Evolutionary conservation across 1,139 yeast species (phyloP).

Genomic region (Blastobotrys elegans): DNA sequence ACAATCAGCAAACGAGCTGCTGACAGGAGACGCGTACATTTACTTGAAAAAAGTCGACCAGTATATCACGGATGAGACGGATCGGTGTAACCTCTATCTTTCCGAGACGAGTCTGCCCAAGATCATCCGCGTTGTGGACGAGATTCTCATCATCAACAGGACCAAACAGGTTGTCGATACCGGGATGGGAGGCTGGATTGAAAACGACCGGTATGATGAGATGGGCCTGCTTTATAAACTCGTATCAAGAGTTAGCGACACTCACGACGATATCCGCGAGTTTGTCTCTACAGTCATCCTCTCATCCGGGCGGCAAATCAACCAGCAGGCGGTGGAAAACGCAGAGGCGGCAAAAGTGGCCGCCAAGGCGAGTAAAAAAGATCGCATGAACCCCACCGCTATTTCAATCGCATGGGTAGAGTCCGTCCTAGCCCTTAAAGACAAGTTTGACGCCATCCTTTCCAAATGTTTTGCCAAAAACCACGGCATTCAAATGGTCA

Average conservation of each 20-base stretch:
- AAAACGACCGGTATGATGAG: constrained; percentile 37
- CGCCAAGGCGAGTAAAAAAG: constrained; percentile 35
- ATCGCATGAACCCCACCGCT: constrained; percentile 39
- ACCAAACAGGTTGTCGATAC: constrained; percentile 48
- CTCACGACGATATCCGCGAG: constrained; percentile 45
- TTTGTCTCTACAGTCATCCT: constrained; percentile 48
- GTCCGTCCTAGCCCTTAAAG: constrained; percentile 49
- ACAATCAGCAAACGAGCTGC: constrained; percentile 42
- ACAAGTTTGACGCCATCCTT: constrained; percentile 48
- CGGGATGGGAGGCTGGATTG: constrained; percentile 56
- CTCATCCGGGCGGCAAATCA: constrained; percentile 39
- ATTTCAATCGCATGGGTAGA: constrained; percentile 72
- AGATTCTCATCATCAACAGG: constrained; percentile 56
- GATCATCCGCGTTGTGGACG: constrained; percentile 52
- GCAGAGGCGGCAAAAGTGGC: constrained; percentile 24
- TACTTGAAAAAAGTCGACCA: constrained; percentile 52
- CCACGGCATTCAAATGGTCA: constrained; percentile 47
- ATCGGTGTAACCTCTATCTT: constrained; percentile 49
- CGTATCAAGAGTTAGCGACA: constrained; percentile 49
- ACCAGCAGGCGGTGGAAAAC: constrained; percentile 22
- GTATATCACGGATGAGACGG: constrained; percentile 55
- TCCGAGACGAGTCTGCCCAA: constrained; percentile 48
- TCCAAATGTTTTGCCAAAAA: constrained; percentile 47
- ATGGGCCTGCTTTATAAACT: constrained; percentile 48
- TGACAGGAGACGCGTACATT: constrained; percentile 44